Percentiles rank a stretch among this genome's conserved stretches.
These are phyloP conservation scores for Yamadazyma diospyri DNA, from an alignment of 1,139 yeast genomes.

Conservation along the genomic window DNA sequence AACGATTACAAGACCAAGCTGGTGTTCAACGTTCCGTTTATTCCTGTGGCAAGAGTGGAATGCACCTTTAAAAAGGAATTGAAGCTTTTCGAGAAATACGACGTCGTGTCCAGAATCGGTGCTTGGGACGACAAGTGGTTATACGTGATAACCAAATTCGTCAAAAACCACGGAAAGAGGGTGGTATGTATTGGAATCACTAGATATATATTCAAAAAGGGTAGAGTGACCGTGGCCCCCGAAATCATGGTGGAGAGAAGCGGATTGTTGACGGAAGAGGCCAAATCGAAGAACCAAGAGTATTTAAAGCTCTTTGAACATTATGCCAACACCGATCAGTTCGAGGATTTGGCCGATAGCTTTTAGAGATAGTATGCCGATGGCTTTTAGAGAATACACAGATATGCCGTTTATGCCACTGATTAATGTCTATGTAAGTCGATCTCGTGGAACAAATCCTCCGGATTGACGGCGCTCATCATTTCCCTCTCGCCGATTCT, in stretches of 20 bases:
- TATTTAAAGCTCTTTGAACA: constrained; percentile 28
- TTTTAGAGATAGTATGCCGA: no score
- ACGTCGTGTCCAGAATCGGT: constrained; percentile 54
- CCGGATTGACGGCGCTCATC: constrained; percentile 66
- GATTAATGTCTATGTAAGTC: constrained; percentile 44
- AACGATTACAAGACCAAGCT: constrained; percentile 25
- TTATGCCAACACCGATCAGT: constrained; percentile 28
- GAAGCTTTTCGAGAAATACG: constrained; percentile 58
- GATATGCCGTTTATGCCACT: no score
- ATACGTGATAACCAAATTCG: constrained; percentile 64
- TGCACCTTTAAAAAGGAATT: constrained; percentile 72
- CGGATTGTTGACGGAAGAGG: constrained; percentile 55
- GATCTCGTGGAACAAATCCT: constrained; percentile 57
- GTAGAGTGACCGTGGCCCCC: constrained; percentile 70
- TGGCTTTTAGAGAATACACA: no score
- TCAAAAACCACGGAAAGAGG: constrained; percentile 30
- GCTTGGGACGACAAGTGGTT: constrained; percentile 93
- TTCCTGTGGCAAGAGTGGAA: constrained; percentile 75
- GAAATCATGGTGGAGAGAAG: constrained; percentile 51
- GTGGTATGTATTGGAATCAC: constrained; percentile 65
- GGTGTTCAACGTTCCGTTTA: constrained; percentile 50
- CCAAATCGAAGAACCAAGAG: constrained; percentile 33
- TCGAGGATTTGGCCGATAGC: constrained; percentile 20
- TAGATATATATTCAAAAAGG: constrained; percentile 70
- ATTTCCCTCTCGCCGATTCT: constrained; percentile 66